Evolutionary conservation across 139 green algal species (phyloP).

Genomic region (Ettlia oleoabundans): DNA sequence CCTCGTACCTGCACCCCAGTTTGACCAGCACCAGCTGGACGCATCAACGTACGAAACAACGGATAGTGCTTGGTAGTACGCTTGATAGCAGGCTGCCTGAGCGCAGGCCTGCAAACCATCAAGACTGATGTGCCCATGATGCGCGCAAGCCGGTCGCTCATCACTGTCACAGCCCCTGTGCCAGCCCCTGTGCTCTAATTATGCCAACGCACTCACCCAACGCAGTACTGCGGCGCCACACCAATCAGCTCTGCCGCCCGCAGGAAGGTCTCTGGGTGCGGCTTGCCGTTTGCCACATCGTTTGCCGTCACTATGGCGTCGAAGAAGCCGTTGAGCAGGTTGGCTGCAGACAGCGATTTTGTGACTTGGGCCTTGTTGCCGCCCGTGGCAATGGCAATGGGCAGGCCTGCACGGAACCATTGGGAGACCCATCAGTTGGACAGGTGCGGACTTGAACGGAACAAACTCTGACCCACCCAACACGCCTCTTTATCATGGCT

Average conservation of each 20-base stretch:
- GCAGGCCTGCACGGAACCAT: slow-evolving; percentile 32
- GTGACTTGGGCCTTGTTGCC: slow-evolving; percentile 46
- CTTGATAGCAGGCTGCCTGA: no score
- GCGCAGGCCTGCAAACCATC: neutral
- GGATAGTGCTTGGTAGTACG: no score
- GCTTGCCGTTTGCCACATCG: slow-evolving; percentile 56
- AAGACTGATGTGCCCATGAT: neutral
- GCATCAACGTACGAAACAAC: no score
- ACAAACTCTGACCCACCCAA: neutral
- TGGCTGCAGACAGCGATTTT: slow-evolving; percentile 10
- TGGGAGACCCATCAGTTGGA: neutral
- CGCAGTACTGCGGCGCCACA: slow-evolving; percentile 41
- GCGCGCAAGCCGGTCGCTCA: no score
- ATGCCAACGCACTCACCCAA: slow-evolving; percentile 10
- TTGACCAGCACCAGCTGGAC: neutral
- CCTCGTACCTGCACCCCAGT: slow-evolving; percentile 45
- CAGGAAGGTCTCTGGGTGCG: slow-evolving; percentile 55
- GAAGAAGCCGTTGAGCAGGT: slow-evolving; percentile 38
- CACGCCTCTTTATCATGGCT: no score
- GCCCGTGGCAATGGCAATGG: slow-evolving; percentile 53
- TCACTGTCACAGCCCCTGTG: no score
- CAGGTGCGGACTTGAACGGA: no score
- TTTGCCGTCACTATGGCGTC: slow-evolving; percentile 39
- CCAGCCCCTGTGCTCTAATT: no score
- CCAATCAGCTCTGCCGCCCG: slow-evolving; percentile 48